Conservation (phyloP, 768 basidiomycete species). For the Leccinum truebloodii region DNA sequence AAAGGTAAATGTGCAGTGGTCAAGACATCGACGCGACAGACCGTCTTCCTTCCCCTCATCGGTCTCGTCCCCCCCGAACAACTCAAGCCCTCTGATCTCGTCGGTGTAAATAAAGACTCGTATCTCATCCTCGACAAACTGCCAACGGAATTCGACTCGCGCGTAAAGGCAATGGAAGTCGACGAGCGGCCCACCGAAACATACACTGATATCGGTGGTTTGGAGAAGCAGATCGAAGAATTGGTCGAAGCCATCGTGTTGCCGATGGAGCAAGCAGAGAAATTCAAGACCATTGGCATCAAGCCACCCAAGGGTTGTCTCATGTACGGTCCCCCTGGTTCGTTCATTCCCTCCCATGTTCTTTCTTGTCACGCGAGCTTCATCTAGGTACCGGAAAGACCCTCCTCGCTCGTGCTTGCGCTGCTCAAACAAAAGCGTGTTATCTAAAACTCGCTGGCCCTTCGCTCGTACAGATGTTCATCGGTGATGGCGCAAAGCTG, state of each 20-base stretch:
- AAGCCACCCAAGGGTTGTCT: constrained; percentile 96
- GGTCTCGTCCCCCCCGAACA: constrained; percentile 94
- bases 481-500: constrained; percentile 98
- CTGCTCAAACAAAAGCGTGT: constrained; percentile 96
- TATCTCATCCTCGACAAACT: constrained; percentile 95
- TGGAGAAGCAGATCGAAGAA: constrained; percentile 99
- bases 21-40: constrained; percentile 98
- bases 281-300: constrained; percentile 98
- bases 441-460: constrained; percentile 98
- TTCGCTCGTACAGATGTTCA: constrained; percentile 99
- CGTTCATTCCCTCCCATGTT: constrained; percentile 6
- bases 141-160: constrained; percentile 95
- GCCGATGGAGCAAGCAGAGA: constrained; percentile 98
- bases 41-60: constrained; percentile 96
- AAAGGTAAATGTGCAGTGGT: constrained; percentile 98
- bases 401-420: constrained; percentile 94
- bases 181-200: constrained; percentile 97
- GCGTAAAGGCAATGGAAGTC: constrained; percentile 99
- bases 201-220: constrained; percentile 95
- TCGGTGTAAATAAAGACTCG: constrained; percentile 99
- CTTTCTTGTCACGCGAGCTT: constrained; percentile 3
- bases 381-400: constrained; percentile 90
- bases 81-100: constrained; percentile 89
- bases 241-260: constrained; percentile 96
- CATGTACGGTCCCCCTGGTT: constrained; percentile 99